Evolutionary conservation across 164 flowering plant genomes (phyloP).

Genomic region (Chimonanthus salicifolius): DNA sequence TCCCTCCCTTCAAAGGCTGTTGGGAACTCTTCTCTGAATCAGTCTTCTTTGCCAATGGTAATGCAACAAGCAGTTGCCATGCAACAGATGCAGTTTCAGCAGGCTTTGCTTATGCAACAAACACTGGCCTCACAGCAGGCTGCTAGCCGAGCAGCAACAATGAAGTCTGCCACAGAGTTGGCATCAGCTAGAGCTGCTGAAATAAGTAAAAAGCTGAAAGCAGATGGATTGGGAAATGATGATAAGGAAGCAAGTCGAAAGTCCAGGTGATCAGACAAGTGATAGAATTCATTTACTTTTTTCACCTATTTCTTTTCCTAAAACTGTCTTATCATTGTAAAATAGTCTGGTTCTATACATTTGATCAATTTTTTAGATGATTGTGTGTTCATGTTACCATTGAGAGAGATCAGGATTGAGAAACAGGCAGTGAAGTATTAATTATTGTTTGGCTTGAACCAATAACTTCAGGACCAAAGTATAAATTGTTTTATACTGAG

Average conservation of each 20-base stretch:
- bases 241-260: conserved; percentile 43
- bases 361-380: too few relatives aligned
- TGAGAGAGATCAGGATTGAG: too few relatives aligned
- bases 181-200: conserved; percentile 98
- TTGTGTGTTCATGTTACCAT: too few relatives aligned
- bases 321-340: not conserved
- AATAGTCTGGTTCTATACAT: too few relatives aligned
- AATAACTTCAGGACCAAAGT: too few relatives aligned
- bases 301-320: not conserved
- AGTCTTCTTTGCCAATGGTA: conserved; percentile 76
- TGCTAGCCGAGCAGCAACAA: conserved; percentile 85
- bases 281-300: not conserved
- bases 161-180: conserved; percentile 92
- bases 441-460: too few relatives aligned
- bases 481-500: too few relatives aligned
- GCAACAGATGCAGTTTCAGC: conserved; percentile 99
- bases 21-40: conserved; percentile 34
- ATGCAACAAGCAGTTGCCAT: conserved; percentile 99
- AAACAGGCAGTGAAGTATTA: too few relatives aligned
- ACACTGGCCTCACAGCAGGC: conserved; percentile 90
- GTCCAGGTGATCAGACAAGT: conserved; percentile 44
- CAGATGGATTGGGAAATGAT: conserved; percentile 59
- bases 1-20: conserved; percentile 70
- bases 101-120: conserved; percentile 94
- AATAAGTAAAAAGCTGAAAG: conserved; percentile 79